Evolutionary conservation across 371 early-diverging fungal genomes (phyloP), one percentile per base, ranked within the genome.

Genomic region (Rhizopus stolonifer): DNA sequence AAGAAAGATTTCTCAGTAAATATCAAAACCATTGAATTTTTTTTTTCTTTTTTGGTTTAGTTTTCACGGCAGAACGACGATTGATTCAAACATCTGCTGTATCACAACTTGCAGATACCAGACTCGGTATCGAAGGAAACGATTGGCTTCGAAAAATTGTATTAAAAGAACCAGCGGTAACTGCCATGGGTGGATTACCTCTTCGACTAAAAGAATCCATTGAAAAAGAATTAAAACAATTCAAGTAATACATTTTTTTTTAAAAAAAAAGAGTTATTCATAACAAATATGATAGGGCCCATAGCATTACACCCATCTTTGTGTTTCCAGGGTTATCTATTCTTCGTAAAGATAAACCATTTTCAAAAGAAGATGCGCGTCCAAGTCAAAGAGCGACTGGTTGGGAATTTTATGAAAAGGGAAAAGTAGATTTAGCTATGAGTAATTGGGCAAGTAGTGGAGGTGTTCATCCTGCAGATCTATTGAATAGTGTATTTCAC

Each of bases 71-170:
- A 6, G 85, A 88, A 64, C 68, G 84, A 58, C 79, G 79, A 17
- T 73, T 88, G 22, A 54, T 81, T 43, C 82, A 84, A 57, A 76
- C 74, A 22, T 67, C 80, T 25, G 81, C 85, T n/a, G 70, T 87
- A 14, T 52, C 78, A 31, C 69, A 72, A 26, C 78, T 89, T 38
- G 74, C 78, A 52, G 87, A 82, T 36, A 81, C 80, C 19, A 76
- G 89, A 38, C 70, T 91, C 31, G 90, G 88, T 50, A 85, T 91
- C 50, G 91, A 91, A 52, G 91, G 88, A 54, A 81, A 79, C 62
- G 77, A 83, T 58, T 91, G 91, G 91, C 70, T 91, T 24, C 78
- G 84, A 29, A 81, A 79, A 58, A 56, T 88, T 31, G 61, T 86
- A 14, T 62, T 57, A n/a, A 82, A 80, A 64, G 85, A 85, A 19